Conservation (phyloP, 2,329 filamentous ascomycete genomes). For the Arachnomyces sp. region DNA sequence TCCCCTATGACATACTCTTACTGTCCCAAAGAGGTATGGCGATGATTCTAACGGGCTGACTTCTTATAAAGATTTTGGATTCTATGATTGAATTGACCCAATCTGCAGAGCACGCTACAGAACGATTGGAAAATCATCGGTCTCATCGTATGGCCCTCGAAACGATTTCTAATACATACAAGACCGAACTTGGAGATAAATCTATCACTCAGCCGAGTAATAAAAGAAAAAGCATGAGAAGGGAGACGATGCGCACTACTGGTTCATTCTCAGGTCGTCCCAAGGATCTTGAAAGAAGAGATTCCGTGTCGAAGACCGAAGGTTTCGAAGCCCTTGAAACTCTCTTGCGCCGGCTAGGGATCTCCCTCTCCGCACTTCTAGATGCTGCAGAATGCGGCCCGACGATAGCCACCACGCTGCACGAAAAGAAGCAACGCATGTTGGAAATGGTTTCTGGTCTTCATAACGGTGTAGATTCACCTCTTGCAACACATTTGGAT, state of each 20-base stretch:
- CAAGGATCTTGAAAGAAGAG: conserved; percentile 5
- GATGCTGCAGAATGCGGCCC: conserved; percentile 14
- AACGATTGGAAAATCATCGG: conserved; percentile 24
- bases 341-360: conserved; percentile 27
- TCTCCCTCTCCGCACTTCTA: conserved; percentile 22
- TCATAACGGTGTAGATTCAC: conserved; percentile 22
- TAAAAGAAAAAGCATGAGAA: conserved; percentile 16
- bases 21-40: conserved; percentile 3
- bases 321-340: conserved; percentile 22
- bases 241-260: conserved; percentile 19
- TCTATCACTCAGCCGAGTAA: conserved; percentile 16
- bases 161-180: conserved; percentile 24
- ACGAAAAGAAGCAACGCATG: conserved; percentile 24
- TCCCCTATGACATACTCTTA: background rate
- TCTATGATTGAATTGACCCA: conserved; percentile 27
- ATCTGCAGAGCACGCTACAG: conserved; percentile 22
- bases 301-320: conserved; percentile 7
- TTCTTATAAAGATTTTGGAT: conserved; percentile 22
- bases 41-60: conserved; percentile 10
- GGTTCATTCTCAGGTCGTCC: conserved; percentile 12
- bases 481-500: conserved; percentile 22
- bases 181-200: conserved; percentile 20
- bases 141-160: conserved; percentile 29
- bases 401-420: conserved; percentile 15
- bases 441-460: conserved; percentile 22